Evolutionary conservation across 83 land plant species (phyloP).

Genomic region (Thuja plicata): DNA sequence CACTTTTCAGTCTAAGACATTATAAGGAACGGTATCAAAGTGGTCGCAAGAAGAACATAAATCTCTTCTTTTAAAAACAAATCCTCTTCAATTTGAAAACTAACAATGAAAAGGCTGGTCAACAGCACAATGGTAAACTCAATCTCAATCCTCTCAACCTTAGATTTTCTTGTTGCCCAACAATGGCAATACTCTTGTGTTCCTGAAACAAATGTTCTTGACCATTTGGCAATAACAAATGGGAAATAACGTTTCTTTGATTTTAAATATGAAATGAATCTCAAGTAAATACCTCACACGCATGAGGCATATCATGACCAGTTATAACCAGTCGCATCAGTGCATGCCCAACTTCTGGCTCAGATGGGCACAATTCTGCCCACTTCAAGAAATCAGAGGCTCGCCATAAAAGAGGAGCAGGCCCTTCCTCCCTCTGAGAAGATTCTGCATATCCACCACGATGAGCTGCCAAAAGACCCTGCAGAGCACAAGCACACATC

Average conservation of each 20-base stretch:
- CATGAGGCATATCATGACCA: constrained; percentile 98
- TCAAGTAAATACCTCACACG: constrained; percentile 83
- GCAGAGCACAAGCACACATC: constrained; percentile 3
- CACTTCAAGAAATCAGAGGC: constrained; percentile 91
- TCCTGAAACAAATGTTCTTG: not conserved
- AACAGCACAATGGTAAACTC: not conserved
- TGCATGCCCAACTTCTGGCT: constrained; percentile 97
- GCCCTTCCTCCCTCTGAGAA: constrained; percentile 93
- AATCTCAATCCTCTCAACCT: not conserved
- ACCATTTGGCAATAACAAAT: not conserved
- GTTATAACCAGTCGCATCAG: constrained; percentile 92
- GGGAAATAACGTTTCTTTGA: not conserved
- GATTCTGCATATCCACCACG: constrained; percentile 96
- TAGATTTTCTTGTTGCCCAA: not conserved
- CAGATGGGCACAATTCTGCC: constrained; percentile 95
- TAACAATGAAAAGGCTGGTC: not conserved
- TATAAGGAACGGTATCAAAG: not conserved
- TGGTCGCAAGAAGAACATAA: not conserved
- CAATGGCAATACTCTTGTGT: not conserved
- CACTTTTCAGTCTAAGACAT: not conserved
- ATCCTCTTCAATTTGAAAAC: no score
- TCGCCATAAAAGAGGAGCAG: constrained; percentile 94
- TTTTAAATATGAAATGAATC: not conserved
- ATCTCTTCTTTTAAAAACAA: not conserved
- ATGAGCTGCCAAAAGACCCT: constrained; percentile 90